Base-by-base conservation (phyloP, 1,139 yeast species). In the Petasospora rhodanensis region DNA sequence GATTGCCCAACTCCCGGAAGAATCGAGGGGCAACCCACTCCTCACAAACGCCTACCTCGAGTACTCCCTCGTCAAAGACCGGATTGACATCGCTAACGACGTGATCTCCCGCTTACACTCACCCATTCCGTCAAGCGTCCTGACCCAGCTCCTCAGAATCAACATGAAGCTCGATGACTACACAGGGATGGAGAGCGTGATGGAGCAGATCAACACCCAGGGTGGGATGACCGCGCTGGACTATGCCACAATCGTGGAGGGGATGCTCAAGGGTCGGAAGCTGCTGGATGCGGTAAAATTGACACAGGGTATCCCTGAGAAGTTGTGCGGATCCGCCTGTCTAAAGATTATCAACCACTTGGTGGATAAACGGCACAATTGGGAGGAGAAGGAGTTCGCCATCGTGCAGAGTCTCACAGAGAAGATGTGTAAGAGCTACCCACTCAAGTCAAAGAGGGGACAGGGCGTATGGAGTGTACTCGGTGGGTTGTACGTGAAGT, bases 101-200 rank as follows among this genome's bases (percentile, higher is more conserved):
- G 37, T 66, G 4, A 54, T 64, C 39, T 40, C 49, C 6, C 52
- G 56, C 18, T 42, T 55, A 23, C 45, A 51, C 25, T 26, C 35
- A 20, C 51, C 44, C 5, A 46, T 46, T 27, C 49, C 49, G 51
- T 58, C 51, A 20, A 36, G 38, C 21, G 32, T 54, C 8, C 42
- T 71, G 13, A 55, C 66, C 3, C 55, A 67, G 1, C 43, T 72
- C 27, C 43, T 73, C 17, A 46, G 59, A 16, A 51, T 69, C 40
- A 66, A 68, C 38, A 46, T 70, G 31, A 46, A 51, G 14, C 53
- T 65, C 25, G 61, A 62, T 7, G 70, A 70, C 31, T 56, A 59
- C 14, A 48, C 51, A 7, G 68, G 70, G 21, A 68, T 65, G 5
- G 64, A 66, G 34, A 60, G 58, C 34, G 58, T 69, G 7, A 40